phyloP scores from a whole-genome alignment of 2,329 filamentous ascomycete species.

The Trematosphaeria pertusa region DNA sequence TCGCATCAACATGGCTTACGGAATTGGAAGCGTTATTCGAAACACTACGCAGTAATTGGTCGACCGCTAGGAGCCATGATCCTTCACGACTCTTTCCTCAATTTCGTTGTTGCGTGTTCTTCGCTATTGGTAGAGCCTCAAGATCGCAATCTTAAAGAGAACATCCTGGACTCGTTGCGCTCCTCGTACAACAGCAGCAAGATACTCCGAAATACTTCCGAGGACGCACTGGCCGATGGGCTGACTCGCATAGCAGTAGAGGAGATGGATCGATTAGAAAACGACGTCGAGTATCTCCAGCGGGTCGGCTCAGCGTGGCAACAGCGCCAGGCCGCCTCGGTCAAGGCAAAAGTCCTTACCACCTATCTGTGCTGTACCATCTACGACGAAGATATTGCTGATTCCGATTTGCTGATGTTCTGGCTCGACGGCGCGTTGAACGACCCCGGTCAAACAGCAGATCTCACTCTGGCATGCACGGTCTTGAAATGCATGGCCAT shows the following conservation, averaged over 20 bases:
- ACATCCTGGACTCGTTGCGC: constrained; percentile 74
- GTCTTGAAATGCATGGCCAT: constrained; percentile 84
- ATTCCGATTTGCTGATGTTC: constrained; percentile 76
- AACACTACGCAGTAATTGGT: constrained; percentile 79
- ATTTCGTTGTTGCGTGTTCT: constrained; percentile 78
- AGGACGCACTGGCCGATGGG: constrained; percentile 54
- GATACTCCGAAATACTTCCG: constrained; percentile 24
- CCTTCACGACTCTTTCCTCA: constrained; percentile 86
- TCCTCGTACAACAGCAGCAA: constrained; percentile 24
- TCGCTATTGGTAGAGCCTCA: constrained; percentile 73
- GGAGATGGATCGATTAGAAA: constrained; percentile 86
- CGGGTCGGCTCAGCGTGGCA: constrained; percentile 81
- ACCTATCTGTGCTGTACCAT: constrained; percentile 86
- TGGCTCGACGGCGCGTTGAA: constrained; percentile 87
- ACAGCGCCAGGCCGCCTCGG: constrained; percentile 82
- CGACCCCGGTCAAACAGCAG: constrained; percentile 82
- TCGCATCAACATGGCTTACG: constrained; percentile 69
- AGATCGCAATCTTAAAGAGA: constrained; percentile 64
- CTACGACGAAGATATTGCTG: constrained; percentile 80
- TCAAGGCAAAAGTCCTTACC: constrained; percentile 82
- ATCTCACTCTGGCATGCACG: constrained; percentile 76
- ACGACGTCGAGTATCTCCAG: constrained; percentile 86
- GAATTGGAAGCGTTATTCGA: constrained; percentile 87
- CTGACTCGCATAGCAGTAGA: constrained; percentile 78
- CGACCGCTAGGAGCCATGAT: constrained; percentile 90